These are phyloP conservation scores for Pseudopithomyces maydicus DNA, from an alignment of 2,329 filamentous ascomycete species.

Conservation along the genomic window DNA sequence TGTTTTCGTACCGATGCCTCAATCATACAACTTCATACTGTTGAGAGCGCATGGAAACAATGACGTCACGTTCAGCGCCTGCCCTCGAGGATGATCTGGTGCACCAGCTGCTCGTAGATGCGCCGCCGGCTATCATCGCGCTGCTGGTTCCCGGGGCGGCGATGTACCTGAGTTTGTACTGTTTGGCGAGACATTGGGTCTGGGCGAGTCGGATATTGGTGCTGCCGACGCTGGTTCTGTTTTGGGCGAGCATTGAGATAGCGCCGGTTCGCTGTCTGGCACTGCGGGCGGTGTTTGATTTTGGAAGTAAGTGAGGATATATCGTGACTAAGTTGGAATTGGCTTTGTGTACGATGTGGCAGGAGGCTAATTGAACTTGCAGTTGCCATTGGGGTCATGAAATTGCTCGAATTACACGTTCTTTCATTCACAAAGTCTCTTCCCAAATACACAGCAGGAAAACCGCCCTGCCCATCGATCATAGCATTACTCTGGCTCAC, in stretches of 20 bases:
- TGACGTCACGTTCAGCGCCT: conserved; percentile 9
- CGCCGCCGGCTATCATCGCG: conserved; percentile 14
- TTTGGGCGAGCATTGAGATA: conserved; percentile 14
- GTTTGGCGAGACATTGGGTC: conserved; percentile 9
- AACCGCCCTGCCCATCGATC: conserved; percentile 12
- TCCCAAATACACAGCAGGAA: conserved; percentile 37
- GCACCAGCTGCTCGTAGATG: conserved; percentile 14
- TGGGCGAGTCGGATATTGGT: conserved; percentile 6
- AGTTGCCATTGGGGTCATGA: conserved; percentile 49
- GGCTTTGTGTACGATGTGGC: not conserved
- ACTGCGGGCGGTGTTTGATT: conserved; percentile 13
- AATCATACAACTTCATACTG: not conserved
- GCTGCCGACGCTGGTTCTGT: conserved; percentile 10
- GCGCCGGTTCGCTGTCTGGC: conserved; percentile 18
- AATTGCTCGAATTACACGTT: conserved; percentile 49
- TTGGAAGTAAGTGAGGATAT: conserved; percentile 13
- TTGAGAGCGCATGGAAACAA: not conserved
- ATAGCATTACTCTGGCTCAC: conserved; percentile 41
- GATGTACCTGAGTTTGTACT: conserved; percentile 15
- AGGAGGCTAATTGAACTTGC: not conserved
- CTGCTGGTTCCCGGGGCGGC: conserved; percentile 10
- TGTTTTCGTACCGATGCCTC: conserved; percentile 6
- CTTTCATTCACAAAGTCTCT: conserved; percentile 41
- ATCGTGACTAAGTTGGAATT: not conserved
- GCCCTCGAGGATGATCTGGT: conserved; percentile 12